Conservation (phyloP, 495 filamentous ascomycete species). For the Pseudevernia furfuracea region DNA sequence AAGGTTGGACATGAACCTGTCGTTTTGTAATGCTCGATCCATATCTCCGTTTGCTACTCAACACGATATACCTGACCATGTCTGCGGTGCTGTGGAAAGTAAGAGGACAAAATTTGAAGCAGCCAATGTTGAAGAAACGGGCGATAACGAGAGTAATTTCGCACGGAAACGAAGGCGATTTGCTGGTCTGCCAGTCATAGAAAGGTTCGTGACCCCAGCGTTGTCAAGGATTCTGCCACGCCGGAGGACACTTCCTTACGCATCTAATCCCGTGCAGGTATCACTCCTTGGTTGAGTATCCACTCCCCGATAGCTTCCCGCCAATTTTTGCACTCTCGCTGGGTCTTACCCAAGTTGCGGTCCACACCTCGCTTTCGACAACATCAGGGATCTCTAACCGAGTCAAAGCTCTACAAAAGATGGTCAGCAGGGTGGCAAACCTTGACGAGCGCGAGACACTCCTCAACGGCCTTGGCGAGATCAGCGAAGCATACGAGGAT, state of each 20-base stretch:
- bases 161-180: constrained; percentile 33
- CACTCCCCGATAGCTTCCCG: constrained; percentile 76
- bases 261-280: constrained; percentile 38
- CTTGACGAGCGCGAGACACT: constrained; percentile 77
- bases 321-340: constrained; percentile 48
- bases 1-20: constrained; percentile 52
- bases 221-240: neutral
- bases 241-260: constrained; percentile 7
- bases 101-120: constrained; percentile 30
- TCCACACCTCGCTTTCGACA: constrained; percentile 63
- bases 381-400: constrained; percentile 60
- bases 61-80: constrained; percentile 37
- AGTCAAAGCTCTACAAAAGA: constrained; percentile 57
- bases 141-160: constrained; percentile 28
- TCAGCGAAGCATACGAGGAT: constrained; percentile 81
- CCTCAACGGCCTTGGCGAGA: constrained; percentile 72
- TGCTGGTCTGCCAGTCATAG: constrained; percentile 44
- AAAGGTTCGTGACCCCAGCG: constrained; percentile 44
- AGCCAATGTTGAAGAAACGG: constrained; percentile 26
- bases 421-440: constrained; percentile 50
- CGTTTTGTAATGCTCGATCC: constrained; percentile 36
- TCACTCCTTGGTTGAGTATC: constrained; percentile 56
- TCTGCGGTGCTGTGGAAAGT: constrained; percentile 56
- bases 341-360: constrained; percentile 39
- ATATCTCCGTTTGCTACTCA: constrained; percentile 15